Evolutionary conservation across 2,329 filamentous ascomycete genomes (phyloP), one percentile per base, ranked within the genome.

Genomic region (Coleophoma cylindrospora): DNA sequence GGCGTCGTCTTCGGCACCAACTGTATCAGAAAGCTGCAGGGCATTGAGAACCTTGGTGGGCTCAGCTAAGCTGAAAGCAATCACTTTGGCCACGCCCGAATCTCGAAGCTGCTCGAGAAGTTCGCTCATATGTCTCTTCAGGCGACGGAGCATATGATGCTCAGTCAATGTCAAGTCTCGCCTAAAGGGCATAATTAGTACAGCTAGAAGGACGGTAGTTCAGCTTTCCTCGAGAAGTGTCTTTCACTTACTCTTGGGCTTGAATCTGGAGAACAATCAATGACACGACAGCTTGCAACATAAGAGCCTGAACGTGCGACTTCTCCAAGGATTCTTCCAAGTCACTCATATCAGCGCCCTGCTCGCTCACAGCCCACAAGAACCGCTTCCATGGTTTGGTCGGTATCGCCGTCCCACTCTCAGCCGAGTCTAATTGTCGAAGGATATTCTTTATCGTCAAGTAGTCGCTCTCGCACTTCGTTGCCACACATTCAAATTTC

Each of bases 251-350:
- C 46, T 22, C 43, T 8, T 46, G 45, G 17, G 57, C 52, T 21
- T 51, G 44, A 14, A 54, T 45, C 40, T 60, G 48, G 9, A 65
- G 51, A 3, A 40, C 19, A 15, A 47, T 33, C 1, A 64, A 43
- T 17, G 37, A 43, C 14, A 43, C 40, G 4, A 43, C 40, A 27
- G 12, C 22, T 38, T 43, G 38, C 27, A 48, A 12, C 36, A 38
- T 17, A 27, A 27, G 27, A 27, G 27, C 27, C 9, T 27, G 27
- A 8, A 10, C 27, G 27, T 27, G 27, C 7, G 27, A 27, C 27
- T 27, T 27, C 36, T 14, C 15, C 14, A 38, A n/a, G 11, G 36
- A 14, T 12, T 38, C 36, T 38, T 38, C 15, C 36, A 38, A 4
- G 6, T 38, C 36, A 38, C 11, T 13, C 14, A 38, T 14, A 38